Evolutionary conservation across 129 eudicot species (phyloP).

Genomic region (Centella asiatica): DNA sequence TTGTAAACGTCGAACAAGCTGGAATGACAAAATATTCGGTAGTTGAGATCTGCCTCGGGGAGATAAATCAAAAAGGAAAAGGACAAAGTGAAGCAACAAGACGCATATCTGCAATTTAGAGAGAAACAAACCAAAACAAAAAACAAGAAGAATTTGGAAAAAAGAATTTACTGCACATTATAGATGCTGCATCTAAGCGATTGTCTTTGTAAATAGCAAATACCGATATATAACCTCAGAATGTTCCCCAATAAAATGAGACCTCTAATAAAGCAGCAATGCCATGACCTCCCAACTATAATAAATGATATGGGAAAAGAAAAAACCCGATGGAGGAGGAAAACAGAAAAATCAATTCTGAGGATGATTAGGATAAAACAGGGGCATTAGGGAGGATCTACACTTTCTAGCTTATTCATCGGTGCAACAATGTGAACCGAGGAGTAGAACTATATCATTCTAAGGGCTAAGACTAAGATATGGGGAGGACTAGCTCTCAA

Average conservation of each 20-base stretch:
- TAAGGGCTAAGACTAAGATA: constrained; percentile 14
- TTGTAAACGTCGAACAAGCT: no score
- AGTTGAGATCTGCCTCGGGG: no score
- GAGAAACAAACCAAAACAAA: not conserved
- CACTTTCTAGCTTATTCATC: constrained; percentile 9
- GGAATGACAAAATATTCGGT: no score
- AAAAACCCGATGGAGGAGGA: constrained; percentile 3
- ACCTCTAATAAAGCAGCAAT: constrained; percentile 30
- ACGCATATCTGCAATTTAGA: no score
- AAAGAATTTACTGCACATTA: constrained; percentile 61
- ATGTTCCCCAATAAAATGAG: constrained; percentile 26
- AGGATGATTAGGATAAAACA: constrained; percentile 17
- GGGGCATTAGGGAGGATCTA: constrained; percentile 16
- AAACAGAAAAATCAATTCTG: constrained; percentile 6
- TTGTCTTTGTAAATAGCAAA: constrained; percentile 47
- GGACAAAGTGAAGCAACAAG: no score
- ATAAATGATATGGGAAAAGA: constrained; percentile 10
- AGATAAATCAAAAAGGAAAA: no score
- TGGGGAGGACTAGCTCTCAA: constrained; percentile 19
- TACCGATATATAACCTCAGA: constrained; percentile 33
- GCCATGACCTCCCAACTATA: constrained; percentile 28
- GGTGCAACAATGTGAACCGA: constrained; percentile 17
- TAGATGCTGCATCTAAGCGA: constrained; percentile 34
- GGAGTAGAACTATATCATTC: constrained; percentile 16
- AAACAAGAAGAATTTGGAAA: not conserved